Evolutionary conservation across 2,329 filamentous ascomycete genomes (phyloP), one percentile per base, ranked within the genome.

Genomic region (Bipolaris oryzae): DNA sequence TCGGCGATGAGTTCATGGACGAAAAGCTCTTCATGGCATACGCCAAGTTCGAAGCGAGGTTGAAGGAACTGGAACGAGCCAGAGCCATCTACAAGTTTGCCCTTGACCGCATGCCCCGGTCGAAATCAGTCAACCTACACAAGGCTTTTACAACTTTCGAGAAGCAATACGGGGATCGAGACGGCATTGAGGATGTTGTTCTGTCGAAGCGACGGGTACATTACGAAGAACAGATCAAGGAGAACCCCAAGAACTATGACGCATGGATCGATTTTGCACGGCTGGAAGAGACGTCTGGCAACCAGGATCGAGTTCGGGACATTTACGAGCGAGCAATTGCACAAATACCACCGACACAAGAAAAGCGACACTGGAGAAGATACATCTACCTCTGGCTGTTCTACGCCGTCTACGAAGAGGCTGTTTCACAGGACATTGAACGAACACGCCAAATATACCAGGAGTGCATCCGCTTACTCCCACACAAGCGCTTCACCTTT

Each of bases 321-420:
- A 87, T 96, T 13, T 99, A 98, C 77, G 95, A 99, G 78, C 86
- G 92, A 67, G 95, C 95, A 1, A 96, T 99, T 66, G 92, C 95
- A 5, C 94, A 99, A 72, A 87, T 98, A 13, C 95, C 95, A 2
- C 94, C 95, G 0, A 96, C 92, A 18, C 91, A 96, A 68, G 95
- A 98, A 75, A 99, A 99, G 81, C 87, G 95, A 44, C 93, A 98
- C 76, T 99, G 95, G 95, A 85, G 95, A 64, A 85, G 95, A 34
- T 99, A 99, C 76, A 96, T 99, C 58, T 99, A 98, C 73, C 84
- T 99, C 1, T 99, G 94, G 92, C 86, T 98, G 41, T 97, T 98
- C 78, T 99, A 98, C 76, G 95, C 95, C 9, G 80, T 97, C 16
- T 98, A 90, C 86, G 95, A 98, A 75, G 95, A 99, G 76, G 87